phyloP scores from a whole-genome alignment of 176 grass and related monocot species.

The Neostapfia colusana region DNA sequence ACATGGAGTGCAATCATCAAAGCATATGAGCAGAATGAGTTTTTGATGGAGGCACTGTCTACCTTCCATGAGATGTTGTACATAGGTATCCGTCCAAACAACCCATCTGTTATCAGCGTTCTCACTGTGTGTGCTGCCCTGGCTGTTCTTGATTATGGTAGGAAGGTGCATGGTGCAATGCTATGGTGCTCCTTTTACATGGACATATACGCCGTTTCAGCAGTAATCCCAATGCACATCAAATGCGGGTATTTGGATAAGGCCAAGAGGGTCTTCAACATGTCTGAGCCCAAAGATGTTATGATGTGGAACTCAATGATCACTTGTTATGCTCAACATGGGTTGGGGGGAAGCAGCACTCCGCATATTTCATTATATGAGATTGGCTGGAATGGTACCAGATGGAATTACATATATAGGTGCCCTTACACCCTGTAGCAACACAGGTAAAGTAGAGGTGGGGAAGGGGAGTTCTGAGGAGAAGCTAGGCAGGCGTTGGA shows the following conservation, averaged over 20 bases:
- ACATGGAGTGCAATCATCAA: constrained; percentile 76
- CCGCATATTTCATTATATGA: constrained; percentile 58
- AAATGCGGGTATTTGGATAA: constrained; percentile 65
- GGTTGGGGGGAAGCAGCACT: constrained; percentile 75
- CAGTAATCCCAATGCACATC: constrained; percentile 71
- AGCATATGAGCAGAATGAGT: constrained; percentile 67
- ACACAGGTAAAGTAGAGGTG: constrained; percentile 72
- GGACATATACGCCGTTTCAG: constrained; percentile 61
- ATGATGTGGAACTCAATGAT: constrained; percentile 91
- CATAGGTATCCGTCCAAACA: constrained; percentile 56
- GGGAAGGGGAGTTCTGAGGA: no score
- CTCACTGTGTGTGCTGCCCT: constrained; percentile 56
- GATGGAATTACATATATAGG: constrained; percentile 79
- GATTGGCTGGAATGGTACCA: constrained; percentile 42
- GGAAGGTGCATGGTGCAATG: constrained; percentile 59
- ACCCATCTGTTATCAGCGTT: constrained; percentile 62
- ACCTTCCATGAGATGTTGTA: constrained; percentile 55
- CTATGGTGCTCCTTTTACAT: constrained; percentile 51
- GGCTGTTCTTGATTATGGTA: constrained; percentile 68
- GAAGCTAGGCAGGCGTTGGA: no score
- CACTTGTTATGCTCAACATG: constrained; percentile 76
- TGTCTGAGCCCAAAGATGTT: constrained; percentile 64
- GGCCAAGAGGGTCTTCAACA: constrained; percentile 55
- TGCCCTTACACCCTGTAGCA: constrained; percentile 70
- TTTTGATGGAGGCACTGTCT: constrained; percentile 60